These are phyloP conservation scores for Neurospora hispaniola DNA, from an alignment of 495 filamentous ascomycete genomes.

Conservation along the genomic window DNA sequence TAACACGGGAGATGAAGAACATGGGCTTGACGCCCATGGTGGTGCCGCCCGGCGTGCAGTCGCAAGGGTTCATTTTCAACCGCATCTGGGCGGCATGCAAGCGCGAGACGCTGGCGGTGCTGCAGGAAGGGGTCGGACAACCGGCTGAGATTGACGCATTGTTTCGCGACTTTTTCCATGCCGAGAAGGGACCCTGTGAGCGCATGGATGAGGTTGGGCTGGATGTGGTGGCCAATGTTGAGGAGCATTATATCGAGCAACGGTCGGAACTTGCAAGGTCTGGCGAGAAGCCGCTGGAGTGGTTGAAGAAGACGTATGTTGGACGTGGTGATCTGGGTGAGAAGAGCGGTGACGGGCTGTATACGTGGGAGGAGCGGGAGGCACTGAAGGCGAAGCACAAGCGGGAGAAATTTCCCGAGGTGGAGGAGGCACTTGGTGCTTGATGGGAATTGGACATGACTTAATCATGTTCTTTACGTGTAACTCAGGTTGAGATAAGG, in stretches of 20 bases:
- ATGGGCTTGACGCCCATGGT: slow-evolving; percentile 33
- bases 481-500: not conserved
- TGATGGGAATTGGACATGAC: not conserved
- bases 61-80: slow-evolving; percentile 48
- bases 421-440: slow-evolving; percentile 20
- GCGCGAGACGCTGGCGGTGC: slow-evolving; percentile 41
- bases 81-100: slow-evolving; percentile 51
- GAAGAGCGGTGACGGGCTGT: slow-evolving; percentile 29
- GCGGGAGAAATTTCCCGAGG: slow-evolving; percentile 7
- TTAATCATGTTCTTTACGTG: not conserved
- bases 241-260: slow-evolving; percentile 27
- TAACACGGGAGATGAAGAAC: slow-evolving; percentile 30
- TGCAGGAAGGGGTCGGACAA: slow-evolving; percentile 37
- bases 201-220: slow-evolving; percentile 41
- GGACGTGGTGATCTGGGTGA: slow-evolving; percentile 30
- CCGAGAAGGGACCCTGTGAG: slow-evolving; percentile 34
- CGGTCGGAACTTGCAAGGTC: slow-evolving; percentile 1
- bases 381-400: slow-evolving; percentile 14
- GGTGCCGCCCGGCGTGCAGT: slow-evolving; percentile 29
- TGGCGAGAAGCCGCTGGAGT: slow-evolving; percentile 14
- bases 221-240: slow-evolving; percentile 32
- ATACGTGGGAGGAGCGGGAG: slow-evolving; percentile 16
- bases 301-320: slow-evolving; percentile 31
- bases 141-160: slow-evolving; percentile 34
- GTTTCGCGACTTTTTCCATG: slow-evolving; percentile 36